Conservation (phyloP, 192 early-diverging fungal species). For the Podila verticillata region DNA sequence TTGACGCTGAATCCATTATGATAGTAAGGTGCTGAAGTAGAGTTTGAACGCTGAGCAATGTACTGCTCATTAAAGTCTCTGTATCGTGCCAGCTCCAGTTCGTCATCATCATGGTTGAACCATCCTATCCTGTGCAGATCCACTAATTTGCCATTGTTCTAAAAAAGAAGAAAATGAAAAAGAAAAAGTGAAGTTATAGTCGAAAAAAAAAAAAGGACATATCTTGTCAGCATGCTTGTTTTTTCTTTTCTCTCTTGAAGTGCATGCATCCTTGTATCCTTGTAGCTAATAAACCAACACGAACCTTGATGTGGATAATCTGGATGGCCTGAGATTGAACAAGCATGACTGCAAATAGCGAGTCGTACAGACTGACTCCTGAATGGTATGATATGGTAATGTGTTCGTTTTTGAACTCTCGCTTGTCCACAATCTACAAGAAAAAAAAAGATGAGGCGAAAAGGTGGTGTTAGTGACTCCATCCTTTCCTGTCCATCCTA, state of each 20-base stretch:
- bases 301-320: conserved; percentile 70
- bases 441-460: not conserved
- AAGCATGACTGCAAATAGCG: conserved; percentile 71
- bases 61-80: conserved; percentile 56
- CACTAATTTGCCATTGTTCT: conserved; percentile 67
- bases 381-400: conserved; percentile 71
- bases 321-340: conserved; percentile 79
- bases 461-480: not conserved
- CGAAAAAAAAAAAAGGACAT: not conserved
- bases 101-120: conserved; percentile 72
- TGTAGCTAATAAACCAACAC: not conserved
- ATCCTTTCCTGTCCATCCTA: not conserved
- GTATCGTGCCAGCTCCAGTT: conserved; percentile 57
- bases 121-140: conserved; percentile 68
- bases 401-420: conserved; percentile 66
- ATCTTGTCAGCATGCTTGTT: not conserved
- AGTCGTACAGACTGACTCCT: conserved; percentile 73
- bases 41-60: conserved; percentile 17
- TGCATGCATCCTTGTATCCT: conserved; percentile 3
- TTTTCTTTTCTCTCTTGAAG: not conserved
- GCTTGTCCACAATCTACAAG: conserved; percentile 63
- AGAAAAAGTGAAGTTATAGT: not conserved
- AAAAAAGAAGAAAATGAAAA: not conserved
- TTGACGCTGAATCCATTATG: conserved; percentile 28
- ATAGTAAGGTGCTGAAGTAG: conserved; percentile 19